These are phyloP conservation scores for Diaporthe destruens DNA, from an alignment of 2,329 filamentous ascomycete species.

Conservation along the genomic window DNA sequence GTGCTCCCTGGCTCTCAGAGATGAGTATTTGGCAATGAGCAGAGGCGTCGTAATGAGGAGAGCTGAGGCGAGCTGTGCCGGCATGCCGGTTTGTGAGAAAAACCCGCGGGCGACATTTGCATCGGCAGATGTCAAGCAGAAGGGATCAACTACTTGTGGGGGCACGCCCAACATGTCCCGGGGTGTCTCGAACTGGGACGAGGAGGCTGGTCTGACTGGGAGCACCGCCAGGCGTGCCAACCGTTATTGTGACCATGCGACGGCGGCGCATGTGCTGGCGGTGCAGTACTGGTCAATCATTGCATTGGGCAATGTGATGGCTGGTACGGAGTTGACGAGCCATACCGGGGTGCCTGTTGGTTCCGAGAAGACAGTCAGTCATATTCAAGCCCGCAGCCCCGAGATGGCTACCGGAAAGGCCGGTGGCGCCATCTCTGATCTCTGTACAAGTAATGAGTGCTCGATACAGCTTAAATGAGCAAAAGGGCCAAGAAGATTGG, in stretches of 20 bases:
- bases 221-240: not conserved
- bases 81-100: slow-evolving; percentile 15
- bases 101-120: slow-evolving; percentile 16
- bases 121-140: slow-evolving; percentile 2
- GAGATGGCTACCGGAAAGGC: slow-evolving; percentile 26
- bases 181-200: not conserved
- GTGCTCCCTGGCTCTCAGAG: not conserved
- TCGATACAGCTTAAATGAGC: slow-evolving; percentile 6
- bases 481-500: slow-evolving; percentile 24
- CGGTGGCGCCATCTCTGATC: slow-evolving; percentile 6
- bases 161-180: not conserved
- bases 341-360: slow-evolving; percentile 11
- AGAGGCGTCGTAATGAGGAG: slow-evolving; percentile 34
- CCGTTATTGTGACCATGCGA: not conserved
- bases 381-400: slow-evolving; percentile 13
- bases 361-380: slow-evolving; percentile 9
- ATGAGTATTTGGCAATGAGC: slow-evolving; percentile 4
- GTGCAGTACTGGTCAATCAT: slow-evolving; percentile 19
- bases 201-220: not conserved
- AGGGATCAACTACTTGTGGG: slow-evolving; percentile 22
- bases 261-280: slow-evolving; percentile 19
- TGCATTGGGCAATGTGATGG: slow-evolving; percentile 21
- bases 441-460: no score
- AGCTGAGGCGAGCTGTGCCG: slow-evolving; percentile 34
- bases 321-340: slow-evolving; percentile 9